phyloP scores from a whole-genome alignment of 1,284 basidiomycete species.

The Moniliophthora roreri region DNA sequence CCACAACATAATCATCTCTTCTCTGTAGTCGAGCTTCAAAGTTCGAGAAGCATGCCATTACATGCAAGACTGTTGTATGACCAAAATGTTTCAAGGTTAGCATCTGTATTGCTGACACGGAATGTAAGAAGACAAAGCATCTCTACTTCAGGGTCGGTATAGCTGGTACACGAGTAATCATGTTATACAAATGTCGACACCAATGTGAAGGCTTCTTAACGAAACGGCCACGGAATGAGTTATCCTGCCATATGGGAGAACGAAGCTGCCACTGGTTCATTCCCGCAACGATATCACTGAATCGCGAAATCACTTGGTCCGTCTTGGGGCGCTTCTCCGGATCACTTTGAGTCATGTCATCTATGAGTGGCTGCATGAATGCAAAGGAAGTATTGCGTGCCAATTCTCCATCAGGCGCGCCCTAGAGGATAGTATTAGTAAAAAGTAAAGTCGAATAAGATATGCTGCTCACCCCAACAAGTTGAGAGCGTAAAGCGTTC shows the following conservation, averaged over 20 bases:
- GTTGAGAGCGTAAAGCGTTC: slow-evolving; percentile 6
- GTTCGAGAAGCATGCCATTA: too few relatives aligned
- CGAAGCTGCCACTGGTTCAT: slow-evolving; percentile 16
- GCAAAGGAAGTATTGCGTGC: slow-evolving; percentile 17
- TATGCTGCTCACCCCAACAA: slow-evolving; percentile 1
- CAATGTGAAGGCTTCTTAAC: not conserved
- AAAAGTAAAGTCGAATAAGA: too few relatives aligned
- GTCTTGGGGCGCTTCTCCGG: slow-evolving; percentile 27
- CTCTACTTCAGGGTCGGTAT: not conserved
- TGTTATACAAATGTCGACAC: not conserved
- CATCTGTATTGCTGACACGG: too few relatives aligned
- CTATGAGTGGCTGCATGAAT: slow-evolving; percentile 25
- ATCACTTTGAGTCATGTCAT: slow-evolving; percentile 27
- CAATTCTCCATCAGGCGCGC: not conserved
- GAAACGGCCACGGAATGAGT: not conserved
- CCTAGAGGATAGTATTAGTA: not conserved
- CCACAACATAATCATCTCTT: too few relatives aligned
- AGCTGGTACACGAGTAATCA: not conserved
- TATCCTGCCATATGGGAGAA: not conserved
- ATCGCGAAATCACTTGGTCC: slow-evolving; percentile 24
- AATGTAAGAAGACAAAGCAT: too few relatives aligned
- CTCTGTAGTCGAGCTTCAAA: too few relatives aligned
- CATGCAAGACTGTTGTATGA: too few relatives aligned
- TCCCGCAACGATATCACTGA: slow-evolving; percentile 13
- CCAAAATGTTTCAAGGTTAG: too few relatives aligned